Percentiles rank a stretch among this genome's conserved stretches.
These are phyloP conservation scores for Syzygium oleosum DNA, from an alignment of 345 rosid genomes.

Conservation along the genomic window DNA sequence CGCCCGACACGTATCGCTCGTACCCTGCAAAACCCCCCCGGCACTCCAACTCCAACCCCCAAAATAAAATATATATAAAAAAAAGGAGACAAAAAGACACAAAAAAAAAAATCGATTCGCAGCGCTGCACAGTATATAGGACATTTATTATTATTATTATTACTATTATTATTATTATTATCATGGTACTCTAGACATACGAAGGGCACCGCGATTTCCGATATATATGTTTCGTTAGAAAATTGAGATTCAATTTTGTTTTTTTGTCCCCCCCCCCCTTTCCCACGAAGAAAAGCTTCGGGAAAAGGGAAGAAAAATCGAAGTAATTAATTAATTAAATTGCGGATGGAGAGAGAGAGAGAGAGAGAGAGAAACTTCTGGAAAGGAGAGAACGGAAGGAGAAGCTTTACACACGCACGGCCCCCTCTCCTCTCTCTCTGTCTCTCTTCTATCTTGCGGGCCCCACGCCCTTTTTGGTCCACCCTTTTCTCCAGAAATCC, in stretches of 20 bases:
- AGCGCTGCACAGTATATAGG: rapidly evolving
- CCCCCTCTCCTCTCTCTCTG: background rate
- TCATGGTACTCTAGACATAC: too few relatives aligned
- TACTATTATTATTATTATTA: too few relatives aligned
- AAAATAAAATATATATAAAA: background rate
- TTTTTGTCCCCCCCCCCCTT: background rate
- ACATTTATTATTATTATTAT: background rate
- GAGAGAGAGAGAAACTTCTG: conserved; percentile 38
- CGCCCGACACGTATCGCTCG: background rate
- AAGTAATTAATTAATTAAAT: too few relatives aligned
- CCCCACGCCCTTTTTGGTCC: background rate
- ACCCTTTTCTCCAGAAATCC: background rate
- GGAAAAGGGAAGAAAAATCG: background rate
- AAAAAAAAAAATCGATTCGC: background rate
- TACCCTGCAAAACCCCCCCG: too few relatives aligned
- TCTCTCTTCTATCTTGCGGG: background rate
- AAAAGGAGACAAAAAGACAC: background rate
- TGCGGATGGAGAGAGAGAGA: background rate
- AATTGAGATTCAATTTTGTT: background rate
- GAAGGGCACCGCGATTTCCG: too few relatives aligned
- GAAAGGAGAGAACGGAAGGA: conserved; percentile 18
- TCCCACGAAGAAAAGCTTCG: background rate
- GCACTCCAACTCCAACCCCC: background rate
- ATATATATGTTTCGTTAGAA: too few relatives aligned
- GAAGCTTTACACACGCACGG: conserved; percentile 3